Conservation (phyloP, 2,329 filamentous ascomycete species). For the Cadophora gregata region DNA sequence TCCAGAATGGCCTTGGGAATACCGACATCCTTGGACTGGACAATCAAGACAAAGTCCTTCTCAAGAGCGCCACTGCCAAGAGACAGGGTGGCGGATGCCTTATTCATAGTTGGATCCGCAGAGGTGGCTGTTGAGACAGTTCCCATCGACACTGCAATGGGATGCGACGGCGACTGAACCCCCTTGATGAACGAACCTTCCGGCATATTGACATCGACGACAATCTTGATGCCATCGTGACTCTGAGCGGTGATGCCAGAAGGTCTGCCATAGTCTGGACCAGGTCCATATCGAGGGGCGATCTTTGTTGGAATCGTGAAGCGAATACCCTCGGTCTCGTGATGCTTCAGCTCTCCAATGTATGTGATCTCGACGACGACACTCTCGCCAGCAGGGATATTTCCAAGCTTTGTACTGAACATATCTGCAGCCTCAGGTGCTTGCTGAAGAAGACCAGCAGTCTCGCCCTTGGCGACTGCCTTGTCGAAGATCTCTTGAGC, state of each 20-base stretch:
- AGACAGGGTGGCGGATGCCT: slow-evolving; percentile 66
- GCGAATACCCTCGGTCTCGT: slow-evolving; percentile 70
- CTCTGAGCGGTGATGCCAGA: slow-evolving; percentile 15
- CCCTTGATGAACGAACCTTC: slow-evolving; percentile 61
- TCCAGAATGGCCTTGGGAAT: slow-evolving; percentile 71
- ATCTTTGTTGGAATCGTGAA: slow-evolving; percentile 73
- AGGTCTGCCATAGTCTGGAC: slow-evolving; percentile 25
- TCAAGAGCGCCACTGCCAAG: slow-evolving; percentile 59
- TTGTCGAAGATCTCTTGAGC: slow-evolving; percentile 65
- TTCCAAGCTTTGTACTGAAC: slow-evolving; percentile 72
- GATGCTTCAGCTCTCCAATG: slow-evolving; percentile 74
- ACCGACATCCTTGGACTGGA: slow-evolving; percentile 64
- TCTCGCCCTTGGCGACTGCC: slow-evolving; percentile 63
- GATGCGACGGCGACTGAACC: slow-evolving; percentile 71
- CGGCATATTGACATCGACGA: slow-evolving; percentile 65
- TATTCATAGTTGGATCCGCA: slow-evolving; percentile 58
- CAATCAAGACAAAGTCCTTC: slow-evolving; percentile 70
- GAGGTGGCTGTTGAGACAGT: slow-evolving; percentile 55
- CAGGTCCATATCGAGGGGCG: slow-evolving; percentile 67
- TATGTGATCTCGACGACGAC: slow-evolving; percentile 69
- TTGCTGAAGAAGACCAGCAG: slow-evolving; percentile 70
- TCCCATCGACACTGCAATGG: slow-evolving; percentile 69
- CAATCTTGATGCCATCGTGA: slow-evolving; percentile 49
- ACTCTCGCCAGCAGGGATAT: slow-evolving; percentile 63
- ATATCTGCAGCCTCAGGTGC: slow-evolving; percentile 65